Evolutionary conservation across 805 yeast species (phyloP).

Genomic region (Blastobotrys mokoenaii): DNA sequence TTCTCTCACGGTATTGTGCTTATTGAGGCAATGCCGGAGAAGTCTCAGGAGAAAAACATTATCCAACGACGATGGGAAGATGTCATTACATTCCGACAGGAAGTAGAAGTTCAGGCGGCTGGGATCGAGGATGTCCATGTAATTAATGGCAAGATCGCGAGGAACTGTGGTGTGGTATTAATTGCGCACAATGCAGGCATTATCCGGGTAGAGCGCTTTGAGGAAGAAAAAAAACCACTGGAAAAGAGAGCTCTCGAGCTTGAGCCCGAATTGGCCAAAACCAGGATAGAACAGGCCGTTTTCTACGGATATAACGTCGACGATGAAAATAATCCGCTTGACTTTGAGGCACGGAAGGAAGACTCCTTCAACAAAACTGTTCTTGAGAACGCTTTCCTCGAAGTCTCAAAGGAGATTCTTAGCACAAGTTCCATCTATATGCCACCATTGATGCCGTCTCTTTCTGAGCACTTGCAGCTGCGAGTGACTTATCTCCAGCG

Average conservation of each 20-base stretch:
- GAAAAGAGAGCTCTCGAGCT: conserved; percentile 13
- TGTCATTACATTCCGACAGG: conserved; percentile 46
- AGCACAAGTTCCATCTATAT: conserved; percentile 47
- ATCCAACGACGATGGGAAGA: conserved; percentile 68
- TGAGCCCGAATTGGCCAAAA: conserved; percentile 40
- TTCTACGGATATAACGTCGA: conserved; percentile 39
- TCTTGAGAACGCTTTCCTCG: conserved; percentile 42
- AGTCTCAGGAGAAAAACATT: conserved; percentile 18
- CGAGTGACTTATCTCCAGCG: conserved; percentile 39
- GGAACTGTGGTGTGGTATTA: conserved; percentile 40
- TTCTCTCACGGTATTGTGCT: conserved; percentile 55
- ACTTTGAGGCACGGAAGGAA: conserved; percentile 36
- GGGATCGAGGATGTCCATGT: conserved; percentile 40
- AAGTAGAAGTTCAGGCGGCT: conserved; percentile 47
- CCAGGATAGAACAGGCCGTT: conserved; percentile 79
- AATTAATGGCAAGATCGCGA: conserved; percentile 18
- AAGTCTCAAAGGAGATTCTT: conserved; percentile 49
- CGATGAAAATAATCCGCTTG: conserved; percentile 36
- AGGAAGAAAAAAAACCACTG: conserved; percentile 19
- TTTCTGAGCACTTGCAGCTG: conserved; percentile 42
- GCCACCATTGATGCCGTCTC: conserved; percentile 41
- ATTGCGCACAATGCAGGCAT: conserved; percentile 54
- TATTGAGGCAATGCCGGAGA: conserved; percentile 39
- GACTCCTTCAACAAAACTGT: conserved; percentile 38
- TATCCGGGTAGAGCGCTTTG: conserved; percentile 46